Evolutionary conservation across 495 filamentous ascomycete species (phyloP).

Genomic region (Talaromyces nanjingensis): DNA sequence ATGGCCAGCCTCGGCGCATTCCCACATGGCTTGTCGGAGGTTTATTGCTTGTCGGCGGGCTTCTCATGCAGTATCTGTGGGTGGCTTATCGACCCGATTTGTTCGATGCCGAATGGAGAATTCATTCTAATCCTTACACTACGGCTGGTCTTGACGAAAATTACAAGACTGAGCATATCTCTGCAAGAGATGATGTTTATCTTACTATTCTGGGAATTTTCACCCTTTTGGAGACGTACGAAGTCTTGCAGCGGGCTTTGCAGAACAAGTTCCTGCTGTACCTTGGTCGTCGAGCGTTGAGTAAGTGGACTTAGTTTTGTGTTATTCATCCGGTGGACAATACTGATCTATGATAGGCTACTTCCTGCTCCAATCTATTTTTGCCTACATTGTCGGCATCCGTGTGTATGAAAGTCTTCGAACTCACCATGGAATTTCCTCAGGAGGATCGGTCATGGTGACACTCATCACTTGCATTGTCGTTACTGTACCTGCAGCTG

Average conservation of each 20-base stretch:
- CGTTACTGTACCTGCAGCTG: neutral
- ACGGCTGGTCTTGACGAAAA: slow-evolving; percentile 16
- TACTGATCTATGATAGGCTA: slow-evolving; percentile 7
- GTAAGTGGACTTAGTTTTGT: neutral
- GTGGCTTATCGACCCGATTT: slow-evolving; percentile 21
- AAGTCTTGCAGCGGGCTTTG: slow-evolving; percentile 20
- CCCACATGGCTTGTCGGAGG: slow-evolving; percentile 17
- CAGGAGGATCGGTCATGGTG: slow-evolving; percentile 3
- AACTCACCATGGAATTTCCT: neutral
- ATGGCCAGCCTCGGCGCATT: slow-evolving; percentile 7
- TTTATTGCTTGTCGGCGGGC: slow-evolving; percentile 18
- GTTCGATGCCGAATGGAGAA: slow-evolving; percentile 19
- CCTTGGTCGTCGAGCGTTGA: slow-evolving; percentile 5
- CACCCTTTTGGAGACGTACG: slow-evolving; percentile 22
- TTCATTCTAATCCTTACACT: slow-evolving; percentile 27
- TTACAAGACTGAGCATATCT: slow-evolving; percentile 16
- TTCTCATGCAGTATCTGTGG: slow-evolving; percentile 28
- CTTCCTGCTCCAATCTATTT: slow-evolving; percentile 6
- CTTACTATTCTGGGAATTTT: slow-evolving; percentile 25
- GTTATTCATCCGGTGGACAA: neutral
- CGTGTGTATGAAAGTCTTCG: slow-evolving; percentile 4
- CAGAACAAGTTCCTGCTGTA: slow-evolving; percentile 9
- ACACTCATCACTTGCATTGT: slow-evolving; percentile 7
- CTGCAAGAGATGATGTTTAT: slow-evolving; percentile 27
- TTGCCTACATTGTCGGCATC: slow-evolving; percentile 9